Evolutionary conservation across 2,329 filamentous ascomycete species (phyloP).

Genomic region (Alternaria atra): DNA sequence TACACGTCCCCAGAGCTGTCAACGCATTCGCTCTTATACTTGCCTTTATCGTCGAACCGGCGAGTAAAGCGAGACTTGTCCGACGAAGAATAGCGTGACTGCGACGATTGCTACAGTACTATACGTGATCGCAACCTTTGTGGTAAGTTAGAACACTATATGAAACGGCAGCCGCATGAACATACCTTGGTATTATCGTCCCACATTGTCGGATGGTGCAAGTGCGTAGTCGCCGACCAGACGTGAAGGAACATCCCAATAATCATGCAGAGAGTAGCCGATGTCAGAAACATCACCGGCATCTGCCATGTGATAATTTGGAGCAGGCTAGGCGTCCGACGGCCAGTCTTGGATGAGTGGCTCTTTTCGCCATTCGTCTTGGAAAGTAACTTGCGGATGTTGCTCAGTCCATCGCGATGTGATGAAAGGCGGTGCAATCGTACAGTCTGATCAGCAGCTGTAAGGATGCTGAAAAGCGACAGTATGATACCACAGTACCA

Average conservation of each 20-base stretch:
- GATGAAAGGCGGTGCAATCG: slow-evolving; percentile 55
- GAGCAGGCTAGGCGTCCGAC: slow-evolving; percentile 32
- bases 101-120: slow-evolving; percentile 22
- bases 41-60: slow-evolving; percentile 7
- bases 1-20: not conserved
- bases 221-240: slow-evolving; percentile 45
- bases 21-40: not conserved
- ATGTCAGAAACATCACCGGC: slow-evolving; percentile 49
- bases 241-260: slow-evolving; percentile 52
- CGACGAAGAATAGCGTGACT: slow-evolving; percentile 30
- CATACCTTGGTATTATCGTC: slow-evolving; percentile 44
- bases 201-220: slow-evolving; percentile 38
- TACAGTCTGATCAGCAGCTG: slow-evolving; percentile 55
- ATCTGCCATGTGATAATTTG: slow-evolving; percentile 53
- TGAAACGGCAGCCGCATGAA: not conserved
- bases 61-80: slow-evolving; percentile 28
- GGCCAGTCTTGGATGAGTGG: slow-evolving; percentile 29
- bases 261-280: slow-evolving; percentile 50
- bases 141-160: not conserved
- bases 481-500: slow-evolving; percentile 59
- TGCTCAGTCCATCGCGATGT: slow-evolving; percentile 50
- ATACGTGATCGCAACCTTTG: slow-evolving; percentile 30
- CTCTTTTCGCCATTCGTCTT: slow-evolving; percentile 34
- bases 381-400: slow-evolving; percentile 49
- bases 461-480: slow-evolving; percentile 61